Base-by-base conservation (phyloP, 83 land plant genomes). In the Thuja plicata region DNA sequence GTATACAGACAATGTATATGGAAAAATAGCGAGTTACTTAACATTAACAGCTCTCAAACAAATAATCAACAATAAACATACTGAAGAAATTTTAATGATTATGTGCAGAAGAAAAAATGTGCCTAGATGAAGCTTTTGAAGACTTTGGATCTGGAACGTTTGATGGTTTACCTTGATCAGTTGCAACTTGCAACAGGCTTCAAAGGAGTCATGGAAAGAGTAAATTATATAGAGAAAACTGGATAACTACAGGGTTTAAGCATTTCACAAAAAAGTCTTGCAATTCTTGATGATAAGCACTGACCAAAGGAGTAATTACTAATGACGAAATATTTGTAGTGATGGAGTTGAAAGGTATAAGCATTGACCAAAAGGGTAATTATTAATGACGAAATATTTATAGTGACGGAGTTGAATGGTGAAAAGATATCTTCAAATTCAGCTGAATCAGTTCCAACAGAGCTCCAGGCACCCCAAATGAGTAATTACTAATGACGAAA, bases 391-490 rank as follows among this genome's bases (percentile, higher is more conserved):
- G 27, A 24, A 45, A 45, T 24, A n/a, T 70, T 70, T 70, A 9
- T 70, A n/a, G 32, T 70, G 17, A 34, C 19, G 70, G 71, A 32
- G 19, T 19, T 15, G 19, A 54, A 54, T 15, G 57, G 57, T 15
- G 19, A 54, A 54, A 15, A 17, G 8, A 82, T 93, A 97, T 99
- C 99, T 89, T 89, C 81, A 87, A 96, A 98, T 84, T 96, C 96
- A 45, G 94, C 87, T 16, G 99, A 95, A 78, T 97, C 99, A 0
- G 91, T 89, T 4, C 96, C 99, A 16, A 86, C 77, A 57, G 99
- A 92, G 86, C 97, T 98, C 99, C 99, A 98, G 41, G 99, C 99
- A 88, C 92, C 98, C 99, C 99, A 98, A 54, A 98, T 97, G 35
- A 90, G 88, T n/a, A n/a, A n/a, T n/a, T n/a, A n/a, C n/a, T n/a